phyloP scores from a whole-genome alignment of 169 alveolate species.

The Theileria parva region DNA sequence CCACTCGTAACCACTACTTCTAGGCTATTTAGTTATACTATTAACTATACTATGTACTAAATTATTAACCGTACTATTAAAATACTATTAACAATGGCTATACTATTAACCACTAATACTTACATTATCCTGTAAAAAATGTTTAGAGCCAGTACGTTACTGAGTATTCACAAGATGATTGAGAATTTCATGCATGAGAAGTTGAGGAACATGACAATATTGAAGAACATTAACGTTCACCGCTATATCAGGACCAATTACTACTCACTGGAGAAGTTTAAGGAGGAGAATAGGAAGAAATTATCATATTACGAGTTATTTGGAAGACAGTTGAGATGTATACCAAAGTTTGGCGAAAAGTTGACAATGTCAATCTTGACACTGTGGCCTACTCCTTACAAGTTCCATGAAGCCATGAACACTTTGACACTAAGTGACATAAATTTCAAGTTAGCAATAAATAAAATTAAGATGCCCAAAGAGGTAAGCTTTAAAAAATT shows the following conservation, averaged over 20 bases:
- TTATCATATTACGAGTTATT: slow-evolving; percentile 76
- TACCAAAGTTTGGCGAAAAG: slow-evolving; percentile 78
- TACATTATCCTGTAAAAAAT: not conserved
- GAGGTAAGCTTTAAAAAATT: slow-evolving; percentile 5
- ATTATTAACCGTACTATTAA: not conserved
- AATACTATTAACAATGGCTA: too few species aligned
- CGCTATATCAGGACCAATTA: not conserved
- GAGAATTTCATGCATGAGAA: slow-evolving; percentile 66
- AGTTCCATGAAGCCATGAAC: slow-evolving; percentile 56
- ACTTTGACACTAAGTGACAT: slow-evolving; percentile 37
- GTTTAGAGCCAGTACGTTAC: slow-evolving; percentile 68
- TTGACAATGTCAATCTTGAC: slow-evolving; percentile 76
- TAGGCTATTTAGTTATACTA: slow-evolving; percentile 50
- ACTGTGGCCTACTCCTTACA: slow-evolving; percentile 82
- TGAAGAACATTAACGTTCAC: slow-evolving; percentile 33
- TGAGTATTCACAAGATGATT: slow-evolving; percentile 68
- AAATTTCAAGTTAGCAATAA: slow-evolving; percentile 19
- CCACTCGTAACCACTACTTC: slow-evolving; percentile 36
- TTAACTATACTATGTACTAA: not conserved
- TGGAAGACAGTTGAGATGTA: slow-evolving; percentile 78
- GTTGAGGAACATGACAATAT: slow-evolving; percentile 59
- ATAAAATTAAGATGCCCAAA: not conserved
- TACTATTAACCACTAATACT: too few species aligned
- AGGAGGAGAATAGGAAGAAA: slow-evolving; percentile 71
- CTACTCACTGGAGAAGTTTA: slow-evolving; percentile 38